Evolutionary conservation across 805 yeast species (phyloP).

Genomic region (Starmerella floricola): DNA sequence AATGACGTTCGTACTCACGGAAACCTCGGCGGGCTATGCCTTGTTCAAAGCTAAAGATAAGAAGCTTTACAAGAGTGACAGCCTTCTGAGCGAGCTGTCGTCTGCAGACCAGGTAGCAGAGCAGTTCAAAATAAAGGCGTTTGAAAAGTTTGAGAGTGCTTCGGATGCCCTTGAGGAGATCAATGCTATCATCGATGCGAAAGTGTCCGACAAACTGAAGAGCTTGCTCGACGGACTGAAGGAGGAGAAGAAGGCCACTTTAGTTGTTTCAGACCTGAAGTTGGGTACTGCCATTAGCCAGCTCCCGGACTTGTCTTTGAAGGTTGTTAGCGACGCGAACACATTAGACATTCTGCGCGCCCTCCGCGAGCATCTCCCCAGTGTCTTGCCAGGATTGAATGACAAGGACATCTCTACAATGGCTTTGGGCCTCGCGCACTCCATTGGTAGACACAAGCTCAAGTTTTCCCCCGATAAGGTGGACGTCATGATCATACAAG

Average conservation of each 20-base stretch:
- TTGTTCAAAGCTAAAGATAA: slow-evolving; percentile 94
- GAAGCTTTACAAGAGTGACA: slow-evolving; percentile 78
- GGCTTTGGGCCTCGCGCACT: slow-evolving; percentile 97
- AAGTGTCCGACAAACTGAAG: slow-evolving; percentile 75
- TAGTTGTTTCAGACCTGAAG: slow-evolving; percentile 89
- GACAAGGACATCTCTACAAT: slow-evolving; percentile 77
- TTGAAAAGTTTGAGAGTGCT: slow-evolving; percentile 87
- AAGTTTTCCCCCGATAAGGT: slow-evolving; percentile 97
- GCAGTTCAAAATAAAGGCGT: slow-evolving; percentile 88
- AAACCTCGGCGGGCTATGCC: slow-evolving; percentile 98
- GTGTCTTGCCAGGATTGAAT: slow-evolving; percentile 81
- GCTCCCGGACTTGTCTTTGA: slow-evolving; percentile 66
- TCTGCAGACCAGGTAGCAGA: slow-evolving; percentile 73
- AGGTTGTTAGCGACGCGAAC: slow-evolving; percentile 88
- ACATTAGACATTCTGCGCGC: slow-evolving; percentile 92
- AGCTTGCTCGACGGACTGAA: slow-evolving; percentile 42
- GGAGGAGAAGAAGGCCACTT: slow-evolving; percentile 53
- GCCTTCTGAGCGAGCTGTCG: slow-evolving; percentile 63
- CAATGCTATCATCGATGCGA: slow-evolving; percentile 82
- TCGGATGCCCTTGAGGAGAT: slow-evolving; percentile 95
- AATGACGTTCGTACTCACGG: slow-evolving; percentile 56
- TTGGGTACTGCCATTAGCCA: slow-evolving; percentile 94
- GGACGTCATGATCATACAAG: slow-evolving; percentile 98
- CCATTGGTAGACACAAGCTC: slow-evolving; percentile 95
- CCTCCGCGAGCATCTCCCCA: slow-evolving; percentile 86